A percentile compares a stretch with the other conserved stretches of the same genome.
Evolutionary conservation across 345 rosid species (phyloP).

Genomic region (Gynandropsis gynandra): DNA sequence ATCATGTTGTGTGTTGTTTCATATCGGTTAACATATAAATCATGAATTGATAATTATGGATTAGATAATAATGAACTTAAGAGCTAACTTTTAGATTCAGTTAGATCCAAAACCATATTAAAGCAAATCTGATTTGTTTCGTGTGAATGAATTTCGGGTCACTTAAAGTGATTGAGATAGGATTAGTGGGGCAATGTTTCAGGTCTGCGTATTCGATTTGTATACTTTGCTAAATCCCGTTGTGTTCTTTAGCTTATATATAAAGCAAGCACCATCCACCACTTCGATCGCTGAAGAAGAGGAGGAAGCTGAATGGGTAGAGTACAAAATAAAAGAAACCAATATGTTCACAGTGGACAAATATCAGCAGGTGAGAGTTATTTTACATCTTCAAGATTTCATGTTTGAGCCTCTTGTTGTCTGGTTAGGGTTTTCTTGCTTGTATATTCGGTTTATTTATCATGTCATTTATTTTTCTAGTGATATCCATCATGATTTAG

Average conservation of each 20-base stretch:
- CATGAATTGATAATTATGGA: too few relatives aligned
- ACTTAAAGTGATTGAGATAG: too few relatives aligned
- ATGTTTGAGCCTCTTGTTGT: constrained; percentile 6
- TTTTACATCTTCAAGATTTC: constrained; percentile 10
- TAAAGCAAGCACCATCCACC: constrained; percentile 59
- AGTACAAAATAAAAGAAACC: constrained; percentile 86
- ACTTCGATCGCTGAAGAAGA: constrained; percentile 46
- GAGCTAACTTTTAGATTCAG: background rate
- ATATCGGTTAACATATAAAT: too few relatives aligned
- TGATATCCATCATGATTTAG: constrained; percentile 51
- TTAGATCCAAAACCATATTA: background rate
- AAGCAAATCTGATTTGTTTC: background rate
- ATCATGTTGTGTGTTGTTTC: too few relatives aligned
- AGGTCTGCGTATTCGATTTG: background rate
- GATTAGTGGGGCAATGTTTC: background rate
- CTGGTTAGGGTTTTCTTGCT: background rate
- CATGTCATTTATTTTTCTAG: constrained; percentile 25
- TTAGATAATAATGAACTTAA: background rate
- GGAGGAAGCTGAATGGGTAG: constrained; percentile 79
- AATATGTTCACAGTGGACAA: constrained; percentile 89
- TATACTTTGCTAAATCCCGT: background rate
- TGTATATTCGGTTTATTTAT: constrained; percentile 3
- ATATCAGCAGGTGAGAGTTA: constrained; percentile 67
- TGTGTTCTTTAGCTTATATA: constrained; percentile 52
- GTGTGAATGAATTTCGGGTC: background rate